phyloP scores from a whole-genome alignment of 208 protist species.

The Trypanosoma avium region DNA sequence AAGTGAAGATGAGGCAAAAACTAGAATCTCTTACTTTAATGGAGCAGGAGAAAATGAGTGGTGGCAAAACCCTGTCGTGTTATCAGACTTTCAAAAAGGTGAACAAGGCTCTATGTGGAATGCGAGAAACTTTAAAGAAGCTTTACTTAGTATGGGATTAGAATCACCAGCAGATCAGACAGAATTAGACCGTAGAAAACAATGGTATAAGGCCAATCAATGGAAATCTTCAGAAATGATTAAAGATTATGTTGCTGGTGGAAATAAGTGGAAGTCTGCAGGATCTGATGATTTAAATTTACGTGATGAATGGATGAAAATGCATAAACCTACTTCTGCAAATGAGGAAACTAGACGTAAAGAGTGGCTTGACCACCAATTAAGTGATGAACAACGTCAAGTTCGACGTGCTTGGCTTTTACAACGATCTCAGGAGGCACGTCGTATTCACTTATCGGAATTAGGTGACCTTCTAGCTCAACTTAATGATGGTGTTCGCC shows the following conservation, averaged over 20 bases:
- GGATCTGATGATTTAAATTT: constrained; percentile 9
- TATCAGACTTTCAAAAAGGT: constrained; percentile 24
- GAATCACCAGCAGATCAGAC: constrained; percentile 19
- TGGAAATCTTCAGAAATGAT: constrained; percentile 31
- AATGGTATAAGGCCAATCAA: constrained; percentile 32
- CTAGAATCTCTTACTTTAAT: constrained; percentile 26
- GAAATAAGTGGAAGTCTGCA: constrained; percentile 31
- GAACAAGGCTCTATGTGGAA: constrained; percentile 30
- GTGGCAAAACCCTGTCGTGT: constrained; percentile 35
- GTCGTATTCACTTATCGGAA: constrained; percentile 31
- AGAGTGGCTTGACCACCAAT: constrained; percentile 30
- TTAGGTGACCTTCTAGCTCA: constrained; percentile 28
- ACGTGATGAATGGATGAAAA: constrained; percentile 31
- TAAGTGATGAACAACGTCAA: constrained; percentile 32
- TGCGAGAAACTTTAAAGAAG: constrained; percentile 27
- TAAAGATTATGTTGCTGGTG: constrained; percentile 24
- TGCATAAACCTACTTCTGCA: constrained; percentile 14
- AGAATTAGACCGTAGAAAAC: constrained; percentile 29
- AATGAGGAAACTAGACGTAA: constrained; percentile 19
- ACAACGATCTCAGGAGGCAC: constrained; percentile 21
- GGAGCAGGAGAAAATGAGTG: constrained; percentile 35
- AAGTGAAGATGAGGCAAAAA: constrained; percentile 19
- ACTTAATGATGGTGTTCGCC: constrained; percentile 35
- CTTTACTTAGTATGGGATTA: constrained; percentile 26
- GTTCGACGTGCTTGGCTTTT: constrained; percentile 30